phyloP scores from a whole-genome alignment of 2,329 filamentous ascomycete genomes.

The Lachnellula cervina region DNA sequence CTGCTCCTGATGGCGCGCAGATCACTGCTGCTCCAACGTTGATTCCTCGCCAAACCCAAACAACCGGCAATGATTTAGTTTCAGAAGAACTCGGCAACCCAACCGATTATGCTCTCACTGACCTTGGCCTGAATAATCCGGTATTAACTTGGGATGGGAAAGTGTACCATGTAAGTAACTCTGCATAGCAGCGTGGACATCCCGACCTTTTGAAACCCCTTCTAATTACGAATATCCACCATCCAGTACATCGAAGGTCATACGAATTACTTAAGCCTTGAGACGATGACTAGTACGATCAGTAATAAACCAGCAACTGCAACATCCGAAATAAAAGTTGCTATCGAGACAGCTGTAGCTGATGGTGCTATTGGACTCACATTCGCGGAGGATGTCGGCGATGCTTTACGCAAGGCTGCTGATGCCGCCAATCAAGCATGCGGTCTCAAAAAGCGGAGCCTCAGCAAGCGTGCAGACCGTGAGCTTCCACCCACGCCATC shows the following conservation, averaged over 20 bases:
- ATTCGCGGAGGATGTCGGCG: not conserved
- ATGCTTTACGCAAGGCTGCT: not conserved
- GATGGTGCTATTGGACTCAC: not conserved
- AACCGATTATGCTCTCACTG: not conserved
- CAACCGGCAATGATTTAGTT: not conserved
- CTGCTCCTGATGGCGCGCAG: not conserved
- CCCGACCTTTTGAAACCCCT: not conserved
- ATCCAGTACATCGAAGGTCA: not conserved
- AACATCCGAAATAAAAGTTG: not conserved
- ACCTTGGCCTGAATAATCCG: not conserved
- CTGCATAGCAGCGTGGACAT: not conserved
- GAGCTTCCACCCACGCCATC: not conserved
- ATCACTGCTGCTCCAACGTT: not conserved
- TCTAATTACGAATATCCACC: not conserved
- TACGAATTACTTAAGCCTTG: not conserved
- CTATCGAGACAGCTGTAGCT: not conserved
- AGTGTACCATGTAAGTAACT: not conserved
- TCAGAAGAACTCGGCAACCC: not conserved
- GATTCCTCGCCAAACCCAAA: not conserved
- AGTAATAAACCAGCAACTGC: not conserved
- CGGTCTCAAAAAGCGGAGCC: not conserved
- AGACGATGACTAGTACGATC: not conserved
- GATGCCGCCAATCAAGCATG: not conserved
- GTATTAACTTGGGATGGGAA: not conserved
- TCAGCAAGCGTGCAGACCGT: not conserved